Conservation (phyloP, 2,329 filamentous ascomycete species). For the Aspergillus quadricinctus region DNA sequence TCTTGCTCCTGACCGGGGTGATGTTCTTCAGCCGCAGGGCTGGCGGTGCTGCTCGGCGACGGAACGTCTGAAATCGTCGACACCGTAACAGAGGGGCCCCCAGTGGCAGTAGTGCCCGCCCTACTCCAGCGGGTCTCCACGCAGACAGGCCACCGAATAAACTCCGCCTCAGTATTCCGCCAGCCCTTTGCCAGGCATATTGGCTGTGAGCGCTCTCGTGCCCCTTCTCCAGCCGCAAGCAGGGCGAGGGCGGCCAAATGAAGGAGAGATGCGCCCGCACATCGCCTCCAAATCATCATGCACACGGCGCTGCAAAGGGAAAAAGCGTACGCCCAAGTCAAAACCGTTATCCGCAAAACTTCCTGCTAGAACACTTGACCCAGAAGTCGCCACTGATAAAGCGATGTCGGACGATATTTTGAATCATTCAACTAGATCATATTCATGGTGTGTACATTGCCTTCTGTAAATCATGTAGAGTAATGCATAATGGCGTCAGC, state of each 20-base stretch:
- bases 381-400: background rate
- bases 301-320: background rate
- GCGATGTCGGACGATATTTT: background rate
- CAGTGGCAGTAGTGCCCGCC: background rate
- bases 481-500: background rate
- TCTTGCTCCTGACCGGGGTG: conserved; percentile 46
- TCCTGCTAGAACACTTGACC: background rate
- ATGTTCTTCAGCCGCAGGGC: conserved; percentile 8
- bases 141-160: conserved; percentile 24
- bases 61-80: background rate
- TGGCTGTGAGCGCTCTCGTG: conserved; percentile 8
- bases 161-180: conserved; percentile 15
- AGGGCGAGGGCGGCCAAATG: conserved; percentile 9
- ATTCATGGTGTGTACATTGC: background rate
- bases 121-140: conserved; percentile 19
- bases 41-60: background rate
- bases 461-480: background rate
- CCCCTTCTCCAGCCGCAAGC: conserved; percentile 8
- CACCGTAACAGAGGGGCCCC: background rate
- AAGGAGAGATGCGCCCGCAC: conserved; percentile 9
- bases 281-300: background rate
- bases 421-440: background rate
- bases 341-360: background rate
- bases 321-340: background rate
- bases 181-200: conserved; percentile 17